Conservation (phyloP, 257 asterid genomes). For the Solanum virginianum region DNA sequence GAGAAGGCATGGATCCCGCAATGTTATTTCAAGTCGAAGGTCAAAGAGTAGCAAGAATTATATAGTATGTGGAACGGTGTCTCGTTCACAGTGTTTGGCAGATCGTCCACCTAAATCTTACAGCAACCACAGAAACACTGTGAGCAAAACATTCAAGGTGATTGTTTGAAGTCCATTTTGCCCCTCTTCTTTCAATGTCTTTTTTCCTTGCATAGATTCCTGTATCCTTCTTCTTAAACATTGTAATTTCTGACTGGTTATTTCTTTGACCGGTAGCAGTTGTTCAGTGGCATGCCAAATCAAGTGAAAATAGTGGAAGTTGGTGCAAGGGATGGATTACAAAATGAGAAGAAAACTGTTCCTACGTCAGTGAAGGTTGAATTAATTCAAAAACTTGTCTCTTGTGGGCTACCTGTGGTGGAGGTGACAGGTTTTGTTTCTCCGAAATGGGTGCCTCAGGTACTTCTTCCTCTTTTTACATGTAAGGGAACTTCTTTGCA, state of each 20-base stretch:
- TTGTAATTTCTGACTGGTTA: neutral
- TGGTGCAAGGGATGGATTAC: slow-evolving; percentile 94
- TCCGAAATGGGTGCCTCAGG: slow-evolving; percentile 99
- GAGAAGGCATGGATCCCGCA: slow-evolving; percentile 29
- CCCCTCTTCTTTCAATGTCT: neutral
- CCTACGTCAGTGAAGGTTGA: slow-evolving; percentile 71
- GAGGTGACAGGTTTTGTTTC: slow-evolving; percentile 98
- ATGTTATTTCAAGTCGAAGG: slow-evolving; percentile 18
- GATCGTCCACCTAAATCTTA: slow-evolving; percentile 23
- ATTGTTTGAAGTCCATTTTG: neutral
- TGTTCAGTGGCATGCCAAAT: slow-evolving; percentile 55
- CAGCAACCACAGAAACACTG: slow-evolving; percentile 20
- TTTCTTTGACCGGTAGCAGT: slow-evolving; percentile 21
- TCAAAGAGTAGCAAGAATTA: slow-evolving; percentile 44
- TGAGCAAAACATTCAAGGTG: slow-evolving; percentile 44
- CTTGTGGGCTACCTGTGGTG: slow-evolving; percentile 73
- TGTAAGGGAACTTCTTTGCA: neutral
- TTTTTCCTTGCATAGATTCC: neutral
- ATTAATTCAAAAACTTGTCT: slow-evolving; percentile 58
- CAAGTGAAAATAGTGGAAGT: slow-evolving; percentile 91
- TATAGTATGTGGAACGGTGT: slow-evolving; percentile 28
- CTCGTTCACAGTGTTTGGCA: slow-evolving; percentile 26
- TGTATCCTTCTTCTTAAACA: neutral
- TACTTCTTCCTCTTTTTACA: slow-evolving; percentile 9
- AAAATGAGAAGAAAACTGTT: slow-evolving; percentile 71